Evolutionary conservation across 495 filamentous ascomycete genomes (phyloP), one percentile per base, ranked within the genome.

Genomic region (Glonium stellatum): DNA sequence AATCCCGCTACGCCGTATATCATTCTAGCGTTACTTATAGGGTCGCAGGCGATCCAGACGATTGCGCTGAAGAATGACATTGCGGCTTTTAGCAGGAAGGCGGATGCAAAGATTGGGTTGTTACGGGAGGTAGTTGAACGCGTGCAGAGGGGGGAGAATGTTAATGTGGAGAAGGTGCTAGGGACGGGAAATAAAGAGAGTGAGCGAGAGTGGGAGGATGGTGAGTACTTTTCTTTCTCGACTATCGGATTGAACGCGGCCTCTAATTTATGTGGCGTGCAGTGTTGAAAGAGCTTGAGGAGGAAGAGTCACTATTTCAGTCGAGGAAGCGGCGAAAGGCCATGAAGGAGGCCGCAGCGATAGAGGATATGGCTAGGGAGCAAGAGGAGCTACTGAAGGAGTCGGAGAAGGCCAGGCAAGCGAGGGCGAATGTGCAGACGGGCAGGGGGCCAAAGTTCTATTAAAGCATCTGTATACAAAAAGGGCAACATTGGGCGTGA

Each of bases 1-100:
- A 97, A 97, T 65, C 95, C 93, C 1, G 89, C 89, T 13, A 97
- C 89, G 0, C 91, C 90, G 67, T 97, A 87, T 76, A 93, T 99
- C 66, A 75, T 89, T 68, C 91, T 97, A 55, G 91, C 89, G 67
- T 78, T 96, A 42, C 79, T 96, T 60, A 92, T 97, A 63, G 95
- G 93, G 1, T 95, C 89, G 59, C 92, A 97, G 73, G 86, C 91
- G 12, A 96, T 99, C 64, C 86, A 96, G 61, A 86, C 92, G 81
- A 87, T 99, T 58, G 77, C 83, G 6, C 69, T 97, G 62, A 86
- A 83, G 71, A 88, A 86, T 56, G 84, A 92, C 13, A 89, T 83
- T 66, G 76, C 78, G 10, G 80, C 81, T 1, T 92, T 88, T 62
- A 82, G 75, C 62, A 83, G 91, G 50, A 82, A 82, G 55, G 83